Percentiles rank a stretch among this genome's conserved stretches.
phyloP scores from a whole-genome alignment of 2,329 filamentous ascomycete genomes.

The Periconia digitata region DNA sequence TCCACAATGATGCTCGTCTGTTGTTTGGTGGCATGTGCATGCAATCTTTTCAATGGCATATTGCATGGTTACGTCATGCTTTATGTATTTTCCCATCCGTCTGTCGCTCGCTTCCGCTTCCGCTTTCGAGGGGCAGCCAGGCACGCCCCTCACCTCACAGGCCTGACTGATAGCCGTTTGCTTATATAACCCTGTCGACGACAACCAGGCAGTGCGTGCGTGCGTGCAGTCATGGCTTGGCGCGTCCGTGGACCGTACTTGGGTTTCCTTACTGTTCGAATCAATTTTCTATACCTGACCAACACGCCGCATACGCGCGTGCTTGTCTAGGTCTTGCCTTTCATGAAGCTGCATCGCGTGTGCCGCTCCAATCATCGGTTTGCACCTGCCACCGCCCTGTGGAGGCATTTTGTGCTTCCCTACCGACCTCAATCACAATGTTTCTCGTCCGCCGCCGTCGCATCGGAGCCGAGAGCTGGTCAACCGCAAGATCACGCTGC shows the following conservation, averaged over 20 bases:
- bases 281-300: too few species aligned
- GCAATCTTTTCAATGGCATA: slow-evolving; percentile 2
- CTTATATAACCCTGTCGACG: too few species aligned
- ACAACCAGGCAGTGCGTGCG: too few species aligned
- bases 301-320: not conserved
- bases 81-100: not conserved
- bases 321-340: slow-evolving; percentile 7
- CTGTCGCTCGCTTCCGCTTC: too few species aligned
- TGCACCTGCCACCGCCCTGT: slow-evolving; percentile 31
- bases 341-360: slow-evolving; percentile 29
- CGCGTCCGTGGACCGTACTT: too few species aligned
- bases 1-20: slow-evolving; percentile 3
- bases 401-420: slow-evolving; percentile 36
- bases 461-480: too few species aligned
- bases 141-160: too few species aligned
- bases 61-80: slow-evolving; percentile 9
- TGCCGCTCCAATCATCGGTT: slow-evolving; percentile 39
- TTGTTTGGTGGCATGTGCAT: not conserved
- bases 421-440: slow-evolving; percentile 16
- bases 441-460: slow-evolving; percentile 18
- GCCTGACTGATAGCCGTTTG: too few species aligned
- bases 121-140: not conserved
- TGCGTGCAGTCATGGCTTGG: too few species aligned
- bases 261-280: too few species aligned
- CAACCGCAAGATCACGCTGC: too few species aligned